Evolutionary conservation across 164 flowering plant genomes (phyloP).

Genomic region (Dillenia suffruticosa): DNA sequence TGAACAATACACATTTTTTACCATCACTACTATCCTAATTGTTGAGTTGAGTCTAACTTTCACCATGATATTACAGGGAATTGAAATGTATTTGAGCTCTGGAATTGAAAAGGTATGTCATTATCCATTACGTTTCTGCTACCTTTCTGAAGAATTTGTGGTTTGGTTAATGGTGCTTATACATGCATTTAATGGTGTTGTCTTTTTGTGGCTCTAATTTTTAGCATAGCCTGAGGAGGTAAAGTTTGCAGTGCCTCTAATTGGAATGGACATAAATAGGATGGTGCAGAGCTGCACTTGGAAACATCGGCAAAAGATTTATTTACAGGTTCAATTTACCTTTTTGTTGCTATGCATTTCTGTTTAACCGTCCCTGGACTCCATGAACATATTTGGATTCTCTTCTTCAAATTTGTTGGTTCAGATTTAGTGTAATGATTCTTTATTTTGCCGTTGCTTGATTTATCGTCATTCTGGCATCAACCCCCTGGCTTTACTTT

Average conservation of each 20-base stretch:
- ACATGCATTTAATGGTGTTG: slow-evolving; percentile 8
- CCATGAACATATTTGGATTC: no score
- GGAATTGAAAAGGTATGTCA: slow-evolving; percentile 65
- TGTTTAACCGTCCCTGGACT: no score
- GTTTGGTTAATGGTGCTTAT: background rate
- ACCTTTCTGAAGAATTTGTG: background rate
- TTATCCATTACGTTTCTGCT: background rate
- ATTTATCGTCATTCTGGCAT: background rate
- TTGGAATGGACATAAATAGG: slow-evolving; percentile 72
- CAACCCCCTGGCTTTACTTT: background rate
- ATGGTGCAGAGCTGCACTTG: slow-evolving; percentile 51
- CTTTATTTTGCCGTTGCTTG: no score
- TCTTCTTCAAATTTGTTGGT: no score
- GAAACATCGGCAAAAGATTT: slow-evolving; percentile 66
- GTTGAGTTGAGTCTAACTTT: slow-evolving; percentile 3
- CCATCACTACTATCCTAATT: background rate
- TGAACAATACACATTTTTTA: no score
- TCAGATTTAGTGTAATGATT: no score
- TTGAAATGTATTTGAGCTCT: slow-evolving; percentile 65
- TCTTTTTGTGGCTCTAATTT: slow-evolving; percentile 28
- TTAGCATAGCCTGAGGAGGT: slow-evolving; percentile 90
- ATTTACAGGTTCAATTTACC: slow-evolving; percentile 55
- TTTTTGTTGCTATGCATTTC: no score
- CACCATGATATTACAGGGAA: slow-evolving; percentile 44
- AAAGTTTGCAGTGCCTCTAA: slow-evolving; percentile 72